These are phyloP conservation scores for Phytophthora foliorum DNA, from an alignment of 352 stramenopile species.

Conservation along the genomic window DNA sequence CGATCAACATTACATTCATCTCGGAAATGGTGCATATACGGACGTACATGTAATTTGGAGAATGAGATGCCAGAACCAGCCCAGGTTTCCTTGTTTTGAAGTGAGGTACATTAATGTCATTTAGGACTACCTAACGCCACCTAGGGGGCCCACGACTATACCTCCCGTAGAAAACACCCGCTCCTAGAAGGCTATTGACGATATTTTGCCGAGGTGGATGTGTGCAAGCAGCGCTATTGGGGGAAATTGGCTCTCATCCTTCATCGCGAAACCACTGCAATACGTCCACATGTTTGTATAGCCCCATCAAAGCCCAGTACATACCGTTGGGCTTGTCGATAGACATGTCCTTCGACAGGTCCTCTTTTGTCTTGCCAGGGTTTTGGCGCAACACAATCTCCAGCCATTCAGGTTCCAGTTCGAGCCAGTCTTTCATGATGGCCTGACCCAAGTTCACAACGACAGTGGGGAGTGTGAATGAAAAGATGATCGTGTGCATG, in stretches of 20 bases:
- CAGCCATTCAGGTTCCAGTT: not conserved
- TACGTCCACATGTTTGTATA: not conserved
- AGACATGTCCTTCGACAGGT: not conserved
- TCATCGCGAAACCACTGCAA: not conserved
- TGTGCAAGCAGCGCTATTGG: not conserved
- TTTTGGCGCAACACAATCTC: not conserved
- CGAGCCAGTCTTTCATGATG: conserved; percentile 15
- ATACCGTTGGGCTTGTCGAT: not conserved
- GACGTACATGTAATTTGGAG: too few relatives aligned
- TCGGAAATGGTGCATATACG: too few relatives aligned
- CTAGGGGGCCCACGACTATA: conserved; percentile 1
- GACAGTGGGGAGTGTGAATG: too few relatives aligned
- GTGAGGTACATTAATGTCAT: too few relatives aligned
- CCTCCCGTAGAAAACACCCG: conserved; percentile 10
- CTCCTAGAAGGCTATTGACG: not conserved
- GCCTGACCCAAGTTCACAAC: too few relatives aligned
- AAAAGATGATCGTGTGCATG: too few relatives aligned
- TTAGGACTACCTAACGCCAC: too few relatives aligned
- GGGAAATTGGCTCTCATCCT: not conserved
- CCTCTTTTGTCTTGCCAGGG: not conserved
- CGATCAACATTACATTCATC: too few relatives aligned
- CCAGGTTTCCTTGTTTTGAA: too few relatives aligned
- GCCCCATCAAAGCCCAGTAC: not conserved
- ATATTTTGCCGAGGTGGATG: not conserved
- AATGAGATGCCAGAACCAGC: too few relatives aligned